These are phyloP conservation scores for Hysterangium stoloniferum DNA, from an alignment of 768 basidiomycete species.

Conservation along the genomic window DNA sequence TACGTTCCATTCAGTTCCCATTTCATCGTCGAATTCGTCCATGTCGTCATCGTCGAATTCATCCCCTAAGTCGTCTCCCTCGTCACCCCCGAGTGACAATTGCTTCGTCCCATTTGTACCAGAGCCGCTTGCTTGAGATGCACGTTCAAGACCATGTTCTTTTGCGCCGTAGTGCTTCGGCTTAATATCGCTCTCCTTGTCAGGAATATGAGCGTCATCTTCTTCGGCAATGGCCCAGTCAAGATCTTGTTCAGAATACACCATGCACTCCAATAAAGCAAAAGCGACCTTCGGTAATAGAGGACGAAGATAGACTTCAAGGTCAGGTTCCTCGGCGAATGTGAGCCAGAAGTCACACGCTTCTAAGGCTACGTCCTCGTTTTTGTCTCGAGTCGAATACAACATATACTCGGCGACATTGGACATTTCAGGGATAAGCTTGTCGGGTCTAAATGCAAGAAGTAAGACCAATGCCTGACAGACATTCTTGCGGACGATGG, in stretches of 20 bases:
- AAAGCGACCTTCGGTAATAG: slow-evolving; percentile 89
- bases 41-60: slow-evolving; percentile 84
- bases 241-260: slow-evolving; percentile 95
- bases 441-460: slow-evolving; percentile 88
- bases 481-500: slow-evolving; percentile 90
- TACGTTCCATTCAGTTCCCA: slow-evolving; percentile 97
- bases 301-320: slow-evolving; percentile 77
- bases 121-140: slow-evolving; percentile 34
- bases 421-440: slow-evolving; percentile 90
- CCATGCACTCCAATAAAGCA: slow-evolving; percentile 93
- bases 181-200: slow-evolving; percentile 94
- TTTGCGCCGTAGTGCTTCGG: slow-evolving; percentile 88
- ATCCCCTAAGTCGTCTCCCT: slow-evolving; percentile 81
- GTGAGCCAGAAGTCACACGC: slow-evolving; percentile 99
- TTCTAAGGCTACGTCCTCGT: slow-evolving; percentile 93
- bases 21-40: slow-evolving; percentile 92
- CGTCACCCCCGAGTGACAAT: slow-evolving; percentile 20
- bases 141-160: slow-evolving; percentile 73
- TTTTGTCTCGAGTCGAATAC: slow-evolving; percentile 95
- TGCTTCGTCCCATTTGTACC: slow-evolving; percentile 8
- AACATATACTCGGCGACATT: slow-evolving; percentile 99
- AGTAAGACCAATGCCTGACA: slow-evolving; percentile 93
- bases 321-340: slow-evolving; percentile 90
- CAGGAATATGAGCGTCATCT: slow-evolving; percentile 78
- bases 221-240: slow-evolving; percentile 92